Conservation (phyloP, 495 filamentous ascomycete genomes). For the Tuber melanosporum region DNA sequence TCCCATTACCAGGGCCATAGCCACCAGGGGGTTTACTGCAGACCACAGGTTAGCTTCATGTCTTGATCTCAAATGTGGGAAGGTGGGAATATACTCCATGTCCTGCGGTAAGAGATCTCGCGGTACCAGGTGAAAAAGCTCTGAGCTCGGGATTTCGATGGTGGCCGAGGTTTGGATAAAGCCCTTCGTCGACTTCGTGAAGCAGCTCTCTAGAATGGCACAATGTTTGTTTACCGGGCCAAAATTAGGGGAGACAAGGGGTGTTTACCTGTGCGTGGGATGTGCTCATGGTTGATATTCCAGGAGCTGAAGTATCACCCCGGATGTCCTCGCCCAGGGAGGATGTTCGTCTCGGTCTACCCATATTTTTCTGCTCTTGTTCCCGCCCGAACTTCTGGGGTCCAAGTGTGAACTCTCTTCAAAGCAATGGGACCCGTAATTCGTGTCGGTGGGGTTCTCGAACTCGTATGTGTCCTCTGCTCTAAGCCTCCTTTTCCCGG, state of each 20-base stretch:
- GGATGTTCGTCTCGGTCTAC: conserved; percentile 28
- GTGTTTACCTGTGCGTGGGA: conserved; percentile 36
- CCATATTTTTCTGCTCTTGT: conserved; percentile 21
- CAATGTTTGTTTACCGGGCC: conserved; percentile 7
- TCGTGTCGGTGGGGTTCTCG: not conserved
- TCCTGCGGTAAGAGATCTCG: conserved; percentile 41
- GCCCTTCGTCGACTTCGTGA: conserved; percentile 35
- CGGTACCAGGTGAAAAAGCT: conserved; percentile 38
- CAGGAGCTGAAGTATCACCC: conserved; percentile 40
- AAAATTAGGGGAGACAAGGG: not conserved
- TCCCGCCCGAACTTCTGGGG: not conserved
- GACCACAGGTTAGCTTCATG: conserved; percentile 15
- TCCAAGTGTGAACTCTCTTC: not conserved
- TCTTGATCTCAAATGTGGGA: not conserved
- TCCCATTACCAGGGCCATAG: conserved; percentile 57
- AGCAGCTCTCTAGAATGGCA: conserved; percentile 30
- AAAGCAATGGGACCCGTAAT: not conserved
- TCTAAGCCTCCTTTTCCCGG: not conserved
- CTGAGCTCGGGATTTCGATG: conserved; percentile 17
- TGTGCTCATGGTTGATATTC: conserved; percentile 38
- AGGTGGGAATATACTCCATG: conserved; percentile 36
- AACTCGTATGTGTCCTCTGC: not conserved
- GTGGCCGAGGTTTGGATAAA: conserved; percentile 20
- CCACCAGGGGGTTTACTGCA: conserved; percentile 62
- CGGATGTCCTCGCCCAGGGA: conserved; percentile 38